Percentiles rank a stretch among this genome's conserved stretches.
phyloP scores from a whole-genome alignment of 257 asterid species.

The Penstemon eatonii region DNA sequence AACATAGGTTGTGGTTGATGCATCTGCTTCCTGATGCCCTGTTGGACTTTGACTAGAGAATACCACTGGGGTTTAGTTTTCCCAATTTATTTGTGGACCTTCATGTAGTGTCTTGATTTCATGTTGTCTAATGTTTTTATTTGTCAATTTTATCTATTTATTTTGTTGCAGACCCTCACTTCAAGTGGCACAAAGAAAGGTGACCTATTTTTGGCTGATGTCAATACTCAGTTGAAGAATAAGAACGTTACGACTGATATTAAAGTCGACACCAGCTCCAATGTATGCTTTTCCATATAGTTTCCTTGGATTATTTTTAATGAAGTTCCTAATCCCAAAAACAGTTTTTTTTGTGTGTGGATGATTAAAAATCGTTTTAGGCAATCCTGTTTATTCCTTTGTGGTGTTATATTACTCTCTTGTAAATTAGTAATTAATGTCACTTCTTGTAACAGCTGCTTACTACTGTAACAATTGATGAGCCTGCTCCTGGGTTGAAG shows the following conservation, averaged over 20 bases:
- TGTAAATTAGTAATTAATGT: neutral
- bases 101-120: too few species aligned
- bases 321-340: neutral
- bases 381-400: neutral
- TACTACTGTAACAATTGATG: slow-evolving; percentile 45
- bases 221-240: slow-evolving; percentile 46
- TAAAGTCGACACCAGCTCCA: slow-evolving; percentile 52
- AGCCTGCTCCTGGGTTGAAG: slow-evolving; percentile 52
- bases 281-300: slow-evolving; percentile 29
- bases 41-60: neutral
- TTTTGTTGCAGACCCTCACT: slow-evolving; percentile 37
- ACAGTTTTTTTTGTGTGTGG: neutral
- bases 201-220: slow-evolving; percentile 42
- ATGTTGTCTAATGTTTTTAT: neutral
- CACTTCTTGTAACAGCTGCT: slow-evolving; percentile 33
- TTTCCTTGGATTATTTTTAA: neutral
- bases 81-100: neutral
- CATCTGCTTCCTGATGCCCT: neutral
- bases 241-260: slow-evolving; percentile 47
- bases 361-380: neutral
- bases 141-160: neutral
- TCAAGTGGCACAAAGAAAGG: slow-evolving; percentile 50
- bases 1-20: neutral
- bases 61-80: neutral
- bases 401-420: neutral